Percentiles rank a stretch among this genome's conserved stretches.
Evolutionary conservation across 1,284 basidiomycete species (phyloP).

Genomic region (Caloboletus firmus): DNA sequence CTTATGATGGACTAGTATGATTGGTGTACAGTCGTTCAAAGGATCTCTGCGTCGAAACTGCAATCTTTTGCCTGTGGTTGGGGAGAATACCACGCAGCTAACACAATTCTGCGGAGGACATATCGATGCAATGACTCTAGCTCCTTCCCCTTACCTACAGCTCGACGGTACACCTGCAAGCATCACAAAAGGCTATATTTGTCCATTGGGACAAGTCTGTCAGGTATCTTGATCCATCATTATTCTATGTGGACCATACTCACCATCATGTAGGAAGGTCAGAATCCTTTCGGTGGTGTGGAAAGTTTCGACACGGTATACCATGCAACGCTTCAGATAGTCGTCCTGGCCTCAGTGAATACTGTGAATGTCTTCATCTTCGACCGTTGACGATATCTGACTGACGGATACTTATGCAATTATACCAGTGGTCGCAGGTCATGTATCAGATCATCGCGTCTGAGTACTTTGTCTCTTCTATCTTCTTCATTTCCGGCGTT

Average conservation of each 20-base stretch:
- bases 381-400: neutral
- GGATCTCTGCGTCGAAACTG: slow-evolving; percentile 77
- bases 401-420: neutral
- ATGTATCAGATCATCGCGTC: slow-evolving; percentile 95
- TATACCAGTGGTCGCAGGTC: slow-evolving; percentile 62
- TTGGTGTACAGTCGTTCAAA: slow-evolving; percentile 88
- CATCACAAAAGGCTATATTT: slow-evolving; percentile 72
- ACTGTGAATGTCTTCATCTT: slow-evolving; percentile 47
- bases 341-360: slow-evolving; percentile 83
- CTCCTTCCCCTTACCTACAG: slow-evolving; percentile 48
- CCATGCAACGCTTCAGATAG: slow-evolving; percentile 78
- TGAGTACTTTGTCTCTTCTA: slow-evolving; percentile 84
- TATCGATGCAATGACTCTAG: slow-evolving; percentile 58
- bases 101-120: slow-evolving; percentile 78
- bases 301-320: slow-evolving; percentile 93
- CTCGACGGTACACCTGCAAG: slow-evolving; percentile 37
- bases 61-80: slow-evolving; percentile 50
- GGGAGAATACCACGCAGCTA: slow-evolving; percentile 49
- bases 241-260: neutral
- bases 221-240: slow-evolving; percentile 43
- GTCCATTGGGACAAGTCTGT: slow-evolving; percentile 81
- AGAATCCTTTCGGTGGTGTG: slow-evolving; percentile 69
- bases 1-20: slow-evolving; percentile 56
- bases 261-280: slow-evolving; percentile 47
- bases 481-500: slow-evolving; percentile 87